These are phyloP conservation scores for Calvatia gigantea DNA, from an alignment of 768 basidiomycete species.

Conservation along the genomic window DNA sequence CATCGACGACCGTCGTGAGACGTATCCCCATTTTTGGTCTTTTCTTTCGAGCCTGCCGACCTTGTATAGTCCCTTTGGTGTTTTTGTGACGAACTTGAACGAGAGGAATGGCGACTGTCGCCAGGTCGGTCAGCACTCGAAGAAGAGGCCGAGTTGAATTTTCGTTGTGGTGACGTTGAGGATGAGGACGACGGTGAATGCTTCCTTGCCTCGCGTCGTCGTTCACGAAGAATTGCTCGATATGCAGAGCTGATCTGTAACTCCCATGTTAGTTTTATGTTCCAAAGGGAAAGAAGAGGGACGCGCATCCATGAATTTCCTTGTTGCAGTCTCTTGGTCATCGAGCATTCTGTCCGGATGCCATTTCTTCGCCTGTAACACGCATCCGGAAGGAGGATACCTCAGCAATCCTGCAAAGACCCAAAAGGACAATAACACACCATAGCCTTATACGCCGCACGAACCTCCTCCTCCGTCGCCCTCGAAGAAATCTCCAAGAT, in stretches of 20 bases:
- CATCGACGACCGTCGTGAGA: neutral
- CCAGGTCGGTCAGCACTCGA: constrained; percentile 1
- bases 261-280: neutral
- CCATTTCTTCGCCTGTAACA: constrained; percentile 6
- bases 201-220: neutral
- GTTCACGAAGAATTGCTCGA: constrained; percentile 4
- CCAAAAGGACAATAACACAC: neutral
- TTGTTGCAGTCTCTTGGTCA: constrained; percentile 6
- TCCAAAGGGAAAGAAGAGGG: neutral
- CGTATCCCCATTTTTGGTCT: neutral
- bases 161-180: neutral
- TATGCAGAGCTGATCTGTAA: constrained; percentile 1
- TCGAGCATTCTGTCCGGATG: constrained; percentile 9
- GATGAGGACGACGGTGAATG: neutral
- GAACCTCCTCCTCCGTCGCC: constrained; percentile 8
- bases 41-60: neutral
- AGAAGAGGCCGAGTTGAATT: neutral
- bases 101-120: constrained; percentile 13
- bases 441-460: constrained; percentile 7
- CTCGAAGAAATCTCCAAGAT: constrained; percentile 4
- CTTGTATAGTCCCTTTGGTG: constrained; percentile 1
- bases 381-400: neutral
- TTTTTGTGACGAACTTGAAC: neutral
- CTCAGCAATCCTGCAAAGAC: neutral
- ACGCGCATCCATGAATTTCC: constrained; percentile 1